Evolutionary conservation across 768 basidiomycete species (phyloP).

Genomic region (Guyanaporus albipodus): DNA sequence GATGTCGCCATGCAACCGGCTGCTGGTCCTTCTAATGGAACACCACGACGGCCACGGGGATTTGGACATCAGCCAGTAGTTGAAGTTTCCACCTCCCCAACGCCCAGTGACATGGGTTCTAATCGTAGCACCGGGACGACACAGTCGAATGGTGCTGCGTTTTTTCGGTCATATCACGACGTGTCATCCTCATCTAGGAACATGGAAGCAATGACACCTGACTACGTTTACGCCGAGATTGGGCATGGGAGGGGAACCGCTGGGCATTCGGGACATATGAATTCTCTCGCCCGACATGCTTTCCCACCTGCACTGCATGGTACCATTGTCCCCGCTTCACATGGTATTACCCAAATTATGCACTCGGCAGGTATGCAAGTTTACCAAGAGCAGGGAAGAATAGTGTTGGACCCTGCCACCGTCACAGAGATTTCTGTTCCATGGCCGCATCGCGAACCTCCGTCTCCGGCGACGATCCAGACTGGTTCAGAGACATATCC

Average conservation of each 20-base stretch:
- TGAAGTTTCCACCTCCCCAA: conserved; percentile 56
- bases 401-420: conserved; percentile 8
- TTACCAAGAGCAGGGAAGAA: conserved; percentile 13
- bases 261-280: conserved; percentile 16
- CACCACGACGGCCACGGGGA: conserved; percentile 38
- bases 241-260: conserved; percentile 63
- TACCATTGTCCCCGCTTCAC: conserved; percentile 18
- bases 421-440: conserved; percentile 24
- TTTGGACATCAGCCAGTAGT: conserved; percentile 55
- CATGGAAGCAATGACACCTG: conserved; percentile 63
- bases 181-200: conserved; percentile 37
- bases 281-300: conserved; percentile 19
- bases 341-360: conserved; percentile 35
- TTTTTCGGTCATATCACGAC: conserved; percentile 60
- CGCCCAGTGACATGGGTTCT: conserved; percentile 58
- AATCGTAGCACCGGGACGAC: conserved; percentile 50
- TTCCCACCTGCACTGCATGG: conserved; percentile 25
- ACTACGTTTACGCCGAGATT: conserved; percentile 72
- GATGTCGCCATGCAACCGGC: conserved; percentile 34
- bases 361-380: conserved; percentile 31
- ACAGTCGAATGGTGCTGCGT: conserved; percentile 52
- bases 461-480: conserved; percentile 33
- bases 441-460: conserved; percentile 46
- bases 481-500: conserved; percentile 40
- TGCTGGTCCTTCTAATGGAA: conserved; percentile 36